Conservation (phyloP, 495 filamentous ascomycete species). For the Pseudevernia furfuracea region DNA sequence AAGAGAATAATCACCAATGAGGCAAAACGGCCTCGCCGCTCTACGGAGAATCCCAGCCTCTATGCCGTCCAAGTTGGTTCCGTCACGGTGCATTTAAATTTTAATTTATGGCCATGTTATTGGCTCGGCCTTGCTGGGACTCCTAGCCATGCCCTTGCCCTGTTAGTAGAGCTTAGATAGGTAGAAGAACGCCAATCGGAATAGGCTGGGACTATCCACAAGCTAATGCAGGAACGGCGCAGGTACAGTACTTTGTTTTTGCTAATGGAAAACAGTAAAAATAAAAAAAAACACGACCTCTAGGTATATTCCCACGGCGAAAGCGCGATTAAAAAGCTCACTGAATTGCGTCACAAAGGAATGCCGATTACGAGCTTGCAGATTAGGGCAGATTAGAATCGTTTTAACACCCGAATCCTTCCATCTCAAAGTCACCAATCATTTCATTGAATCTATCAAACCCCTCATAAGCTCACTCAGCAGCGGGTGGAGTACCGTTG, state of each 20-base stretch:
- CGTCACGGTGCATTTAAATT: slow-evolving; percentile 23
- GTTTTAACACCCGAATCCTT: background rate
- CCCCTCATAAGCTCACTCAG: background rate
- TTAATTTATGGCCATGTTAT: slow-evolving; percentile 13
- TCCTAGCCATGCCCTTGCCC: slow-evolving; percentile 10
- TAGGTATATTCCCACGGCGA: slow-evolving; percentile 1
- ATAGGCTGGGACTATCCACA: slow-evolving; percentile 11
- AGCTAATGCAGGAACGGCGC: slow-evolving; percentile 27
- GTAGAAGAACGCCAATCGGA: slow-evolving; percentile 22
- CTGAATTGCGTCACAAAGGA: slow-evolving; percentile 1
- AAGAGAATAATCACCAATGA: slow-evolving; percentile 17
- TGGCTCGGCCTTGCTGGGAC: slow-evolving; percentile 11
- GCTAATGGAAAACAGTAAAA: slow-evolving; percentile 15
- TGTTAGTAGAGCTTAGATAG: slow-evolving; percentile 1
- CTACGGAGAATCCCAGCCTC: slow-evolving; percentile 4
- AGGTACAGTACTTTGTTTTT: slow-evolving; percentile 22
- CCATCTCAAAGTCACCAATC: background rate
- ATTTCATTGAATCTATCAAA: background rate
- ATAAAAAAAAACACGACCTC: too few species aligned
- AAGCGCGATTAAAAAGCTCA: background rate
- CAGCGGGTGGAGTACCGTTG: background rate
- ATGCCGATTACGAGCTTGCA: slow-evolving; percentile 7
- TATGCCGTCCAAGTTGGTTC: slow-evolving; percentile 13
- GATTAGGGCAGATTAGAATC: background rate
- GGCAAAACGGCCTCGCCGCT: slow-evolving; percentile 17